phyloP scores from a whole-genome alignment of 345 rosid genomes.

The Rhodamnia argentea region DNA sequence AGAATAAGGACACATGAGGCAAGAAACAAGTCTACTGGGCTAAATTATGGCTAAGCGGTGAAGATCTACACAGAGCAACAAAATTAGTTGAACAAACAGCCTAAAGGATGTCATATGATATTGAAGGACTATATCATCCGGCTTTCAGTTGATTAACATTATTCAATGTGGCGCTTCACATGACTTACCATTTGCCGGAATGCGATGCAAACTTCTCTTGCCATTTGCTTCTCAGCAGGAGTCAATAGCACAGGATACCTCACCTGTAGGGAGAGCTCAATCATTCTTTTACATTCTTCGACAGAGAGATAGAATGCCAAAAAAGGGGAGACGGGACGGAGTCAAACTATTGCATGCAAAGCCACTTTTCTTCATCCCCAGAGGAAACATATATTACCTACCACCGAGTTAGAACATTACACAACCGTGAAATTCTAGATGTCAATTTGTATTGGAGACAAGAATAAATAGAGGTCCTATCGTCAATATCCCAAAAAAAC shows the following conservation, averaged over 20 bases:
- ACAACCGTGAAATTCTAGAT: background rate
- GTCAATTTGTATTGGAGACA: background rate
- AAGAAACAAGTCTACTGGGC: background rate
- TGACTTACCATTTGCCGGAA: slow-evolving; percentile 90
- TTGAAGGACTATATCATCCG: background rate
- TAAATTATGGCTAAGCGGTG: background rate
- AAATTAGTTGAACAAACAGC: background rate
- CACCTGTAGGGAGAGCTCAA: slow-evolving; percentile 32
- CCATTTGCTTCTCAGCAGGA: slow-evolving; percentile 98
- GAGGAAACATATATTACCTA: background rate
- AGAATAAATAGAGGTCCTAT: background rate
- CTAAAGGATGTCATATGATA: background rate
- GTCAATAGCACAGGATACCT: slow-evolving; percentile 85
- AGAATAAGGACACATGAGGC: background rate
- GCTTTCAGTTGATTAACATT: background rate
- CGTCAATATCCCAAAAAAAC: background rate
- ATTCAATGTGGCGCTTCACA: background rate
- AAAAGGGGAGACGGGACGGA: background rate
- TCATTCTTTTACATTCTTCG: background rate
- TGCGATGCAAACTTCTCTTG: slow-evolving; percentile 93
- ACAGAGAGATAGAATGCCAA: background rate
- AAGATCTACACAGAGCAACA: background rate
- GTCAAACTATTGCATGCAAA: background rate
- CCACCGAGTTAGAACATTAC: background rate
- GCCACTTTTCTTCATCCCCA: background rate